Conservation (phyloP, 768 basidiomycete genomes). For the Thelephora ganbajun region DNA sequence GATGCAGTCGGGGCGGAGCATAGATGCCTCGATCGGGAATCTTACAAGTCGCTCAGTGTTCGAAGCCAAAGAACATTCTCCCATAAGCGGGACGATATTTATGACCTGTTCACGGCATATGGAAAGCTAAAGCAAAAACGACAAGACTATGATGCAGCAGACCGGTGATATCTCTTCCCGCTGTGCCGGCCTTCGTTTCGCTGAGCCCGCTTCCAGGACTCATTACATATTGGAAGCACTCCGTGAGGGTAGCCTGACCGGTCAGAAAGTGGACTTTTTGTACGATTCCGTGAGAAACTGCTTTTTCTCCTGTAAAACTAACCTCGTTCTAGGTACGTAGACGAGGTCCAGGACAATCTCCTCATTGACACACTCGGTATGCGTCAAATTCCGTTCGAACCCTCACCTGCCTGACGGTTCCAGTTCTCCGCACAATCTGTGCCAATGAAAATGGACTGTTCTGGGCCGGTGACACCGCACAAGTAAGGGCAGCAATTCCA, state of each 20-base stretch:
- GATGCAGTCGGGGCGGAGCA: slow-evolving; percentile 21
- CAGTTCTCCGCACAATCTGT: slow-evolving; percentile 50
- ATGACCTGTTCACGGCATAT: slow-evolving; percentile 41
- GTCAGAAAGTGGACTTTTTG: slow-evolving; percentile 42
- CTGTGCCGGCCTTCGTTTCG: not conserved
- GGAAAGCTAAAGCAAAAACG: slow-evolving; percentile 28
- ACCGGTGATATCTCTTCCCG: slow-evolving; percentile 25
- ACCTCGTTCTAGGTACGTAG: slow-evolving; percentile 48
- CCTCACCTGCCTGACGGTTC: not conserved
- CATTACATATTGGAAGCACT: slow-evolving; percentile 32
- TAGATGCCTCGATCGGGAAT: slow-evolving; percentile 26
- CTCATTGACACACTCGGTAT: slow-evolving; percentile 48
- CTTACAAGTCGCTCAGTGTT: slow-evolving; percentile 37
- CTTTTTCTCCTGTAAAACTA: not conserved
- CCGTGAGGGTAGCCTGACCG: slow-evolving; percentile 18
- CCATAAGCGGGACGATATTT: slow-evolving; percentile 30
- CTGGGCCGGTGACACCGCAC: slow-evolving; percentile 71
- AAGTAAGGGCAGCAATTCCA: slow-evolving; percentile 12
- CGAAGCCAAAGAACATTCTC: slow-evolving; percentile 47
- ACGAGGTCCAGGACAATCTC: slow-evolving; percentile 56
- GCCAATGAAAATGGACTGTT: slow-evolving; percentile 54
- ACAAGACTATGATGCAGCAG: slow-evolving; percentile 42
- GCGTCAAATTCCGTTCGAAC: slow-evolving; percentile 9
- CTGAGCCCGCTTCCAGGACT: slow-evolving; percentile 23
- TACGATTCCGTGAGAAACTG: slow-evolving; percentile 14